These are phyloP conservation scores for Vitis rotundifolia DNA, from an alignment of 164 flowering plant species.

Conservation along the genomic window DNA sequence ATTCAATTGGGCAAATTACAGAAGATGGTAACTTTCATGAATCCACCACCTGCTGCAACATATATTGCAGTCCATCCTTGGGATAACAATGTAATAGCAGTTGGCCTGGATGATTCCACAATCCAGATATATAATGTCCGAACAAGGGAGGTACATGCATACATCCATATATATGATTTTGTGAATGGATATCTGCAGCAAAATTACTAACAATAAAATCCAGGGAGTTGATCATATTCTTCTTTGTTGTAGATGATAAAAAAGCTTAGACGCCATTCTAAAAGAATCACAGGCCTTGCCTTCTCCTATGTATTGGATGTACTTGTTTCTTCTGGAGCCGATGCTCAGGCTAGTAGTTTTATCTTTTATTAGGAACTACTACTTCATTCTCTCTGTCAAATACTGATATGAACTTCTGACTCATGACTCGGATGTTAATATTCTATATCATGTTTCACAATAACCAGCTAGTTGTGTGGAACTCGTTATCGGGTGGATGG, in stretches of 20 bases:
- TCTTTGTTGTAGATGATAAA: slow-evolving; percentile 17
- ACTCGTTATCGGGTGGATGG: slow-evolving; percentile 32
- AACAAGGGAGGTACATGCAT: slow-evolving; percentile 15
- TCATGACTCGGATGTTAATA: too few species aligned
- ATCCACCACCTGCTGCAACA: slow-evolving; percentile 35
- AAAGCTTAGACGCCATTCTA: slow-evolving; percentile 30
- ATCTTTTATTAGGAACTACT: too few species aligned
- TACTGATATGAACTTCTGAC: too few species aligned
- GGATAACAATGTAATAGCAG: slow-evolving; percentile 32
- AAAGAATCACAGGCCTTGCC: slow-evolving; percentile 34
- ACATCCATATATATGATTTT: not conserved
- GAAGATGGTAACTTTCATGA: slow-evolving; percentile 28
- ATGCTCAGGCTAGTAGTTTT: slow-evolving; percentile 25
- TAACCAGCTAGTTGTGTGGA: slow-evolving; percentile 48
- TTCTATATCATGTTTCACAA: too few species aligned
- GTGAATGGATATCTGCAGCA: not conserved
- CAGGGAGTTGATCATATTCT: not conserved
- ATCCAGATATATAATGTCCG: slow-evolving; percentile 31
- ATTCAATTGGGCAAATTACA: slow-evolving; percentile 6
- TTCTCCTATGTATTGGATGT: slow-evolving; percentile 23
- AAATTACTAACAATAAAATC: not conserved
- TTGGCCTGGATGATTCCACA: slow-evolving; percentile 36
- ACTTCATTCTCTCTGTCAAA: too few species aligned
- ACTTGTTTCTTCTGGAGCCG: slow-evolving; percentile 36
- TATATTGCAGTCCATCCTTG: slow-evolving; percentile 28